Conservation (phyloP, 2,329 filamentous ascomycete genomes). For the Clarireedia paspali region DNA sequence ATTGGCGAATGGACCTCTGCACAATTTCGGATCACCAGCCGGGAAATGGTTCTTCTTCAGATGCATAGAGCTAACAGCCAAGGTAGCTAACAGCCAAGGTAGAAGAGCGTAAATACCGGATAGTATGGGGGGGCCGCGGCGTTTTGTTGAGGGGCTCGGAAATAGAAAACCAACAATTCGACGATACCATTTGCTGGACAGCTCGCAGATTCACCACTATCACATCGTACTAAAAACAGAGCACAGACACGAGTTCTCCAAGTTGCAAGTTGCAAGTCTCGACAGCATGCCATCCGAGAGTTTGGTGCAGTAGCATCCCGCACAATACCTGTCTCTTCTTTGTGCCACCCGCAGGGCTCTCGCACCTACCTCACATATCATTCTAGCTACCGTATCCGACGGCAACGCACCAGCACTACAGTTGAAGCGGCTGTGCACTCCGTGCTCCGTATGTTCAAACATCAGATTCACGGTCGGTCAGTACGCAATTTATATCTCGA, state of each 20-base stretch:
- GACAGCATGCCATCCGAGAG: slow-evolving; percentile 1
- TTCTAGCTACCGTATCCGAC: not conserved
- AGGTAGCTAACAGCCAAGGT: not conserved
- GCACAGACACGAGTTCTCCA: not conserved
- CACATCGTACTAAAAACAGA: not conserved
- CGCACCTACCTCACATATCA: not conserved
- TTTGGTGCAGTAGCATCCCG: not conserved
- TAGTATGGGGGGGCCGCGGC: too few relatives aligned
- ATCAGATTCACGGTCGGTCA: not conserved
- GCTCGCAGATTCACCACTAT: not conserved
- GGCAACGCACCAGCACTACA: not conserved
- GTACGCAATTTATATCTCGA: not conserved
- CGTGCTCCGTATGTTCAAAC: not conserved
- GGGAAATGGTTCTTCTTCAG: not conserved
- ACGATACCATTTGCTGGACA: too few relatives aligned
- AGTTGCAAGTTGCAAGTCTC: not conserved
- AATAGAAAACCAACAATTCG: too few relatives aligned
- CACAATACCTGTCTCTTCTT: not conserved
- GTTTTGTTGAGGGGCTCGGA: too few relatives aligned
- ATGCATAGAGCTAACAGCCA: not conserved
- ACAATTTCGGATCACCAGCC: not conserved
- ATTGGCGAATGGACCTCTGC: not conserved
- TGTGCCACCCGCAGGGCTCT: not conserved
- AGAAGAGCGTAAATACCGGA: too few relatives aligned
- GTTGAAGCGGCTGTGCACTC: too few relatives aligned